Evolutionary conservation across 2,329 filamentous ascomycete genomes (phyloP).

Genomic region (Reticulascus tulasneorum): DNA sequence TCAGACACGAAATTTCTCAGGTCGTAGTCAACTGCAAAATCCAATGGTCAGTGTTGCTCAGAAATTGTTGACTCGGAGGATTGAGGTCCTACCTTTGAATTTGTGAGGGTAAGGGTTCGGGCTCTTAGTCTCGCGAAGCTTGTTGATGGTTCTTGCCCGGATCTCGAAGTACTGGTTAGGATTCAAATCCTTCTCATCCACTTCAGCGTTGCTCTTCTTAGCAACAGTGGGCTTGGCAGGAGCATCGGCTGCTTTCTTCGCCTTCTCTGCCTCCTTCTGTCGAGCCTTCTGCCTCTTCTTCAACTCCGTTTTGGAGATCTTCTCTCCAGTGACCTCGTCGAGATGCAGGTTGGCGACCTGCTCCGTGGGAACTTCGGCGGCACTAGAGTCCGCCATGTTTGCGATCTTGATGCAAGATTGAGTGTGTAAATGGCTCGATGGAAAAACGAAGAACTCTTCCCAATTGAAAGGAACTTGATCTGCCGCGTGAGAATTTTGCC

Average conservation of each 20-base stretch:
- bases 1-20: conserved; percentile 75
- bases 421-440: neutral
- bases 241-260: conserved; percentile 71
- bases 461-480: no score
- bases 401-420: conserved; percentile 4
- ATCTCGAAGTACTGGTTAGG: conserved; percentile 88
- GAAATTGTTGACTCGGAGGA: neutral
- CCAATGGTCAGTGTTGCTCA: conserved; percentile 13
- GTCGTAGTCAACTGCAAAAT: conserved; percentile 79
- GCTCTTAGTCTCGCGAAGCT: conserved; percentile 66
- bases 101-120: conserved; percentile 90
- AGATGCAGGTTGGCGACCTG: conserved; percentile 30
- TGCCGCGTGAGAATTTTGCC: no score
- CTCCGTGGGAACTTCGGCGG: conserved; percentile 40
- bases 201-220: conserved; percentile 74
- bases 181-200: conserved; percentile 51
- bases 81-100: conserved; percentile 23
- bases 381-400: conserved; percentile 23
- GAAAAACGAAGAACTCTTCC: no score
- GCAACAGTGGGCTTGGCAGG: conserved; percentile 56
- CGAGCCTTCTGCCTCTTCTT: conserved; percentile 96
- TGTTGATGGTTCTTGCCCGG: conserved; percentile 76
- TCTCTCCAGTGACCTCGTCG: conserved; percentile 92
- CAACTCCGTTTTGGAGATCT: conserved; percentile 76
- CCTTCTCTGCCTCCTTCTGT: conserved; percentile 83